Evolutionary conservation across 805 yeast species (phyloP).

Genomic region (Pichia scutulata): DNA sequence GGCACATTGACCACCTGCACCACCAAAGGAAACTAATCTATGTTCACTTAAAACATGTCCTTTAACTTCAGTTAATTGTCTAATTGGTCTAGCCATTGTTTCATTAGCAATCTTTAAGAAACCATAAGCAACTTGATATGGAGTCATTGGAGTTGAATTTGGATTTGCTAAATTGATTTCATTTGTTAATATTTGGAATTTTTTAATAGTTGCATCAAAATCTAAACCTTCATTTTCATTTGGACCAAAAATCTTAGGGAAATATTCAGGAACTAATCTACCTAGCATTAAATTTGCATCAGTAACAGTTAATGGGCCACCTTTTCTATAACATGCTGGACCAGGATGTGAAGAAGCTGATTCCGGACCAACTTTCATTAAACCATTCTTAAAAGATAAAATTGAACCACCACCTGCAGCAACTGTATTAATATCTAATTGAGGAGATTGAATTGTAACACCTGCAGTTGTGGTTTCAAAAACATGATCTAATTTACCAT

Average conservation of each 20-base stretch:
- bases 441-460: constrained; percentile 76
- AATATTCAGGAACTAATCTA: constrained; percentile 61
- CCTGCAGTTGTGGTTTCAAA: constrained; percentile 82
- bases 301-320: constrained; percentile 81
- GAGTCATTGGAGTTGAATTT: constrained; percentile 35
- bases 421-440: constrained; percentile 70
- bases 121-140: constrained; percentile 71
- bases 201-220: constrained; percentile 37
- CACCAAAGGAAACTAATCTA: constrained; percentile 77
- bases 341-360: constrained; percentile 87
- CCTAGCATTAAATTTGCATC: constrained; percentile 77
- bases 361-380: constrained; percentile 79
- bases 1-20: constrained; percentile 92
- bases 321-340: constrained; percentile 79
- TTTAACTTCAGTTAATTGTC: constrained; percentile 77
- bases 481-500: constrained; percentile 64
- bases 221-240: constrained; percentile 67
- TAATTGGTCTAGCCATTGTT: constrained; percentile 80
- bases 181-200: constrained; percentile 47
- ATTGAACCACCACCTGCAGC: constrained; percentile 84
- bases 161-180: constrained; percentile 47
- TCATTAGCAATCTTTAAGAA: constrained; percentile 79
- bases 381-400: constrained; percentile 57
- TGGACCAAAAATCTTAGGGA: constrained; percentile 81
- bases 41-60: constrained; percentile 64